Evolutionary conservation across 139 green algal genomes (phyloP).

Genomic region (Raphidocelis subcapitata): DNA sequence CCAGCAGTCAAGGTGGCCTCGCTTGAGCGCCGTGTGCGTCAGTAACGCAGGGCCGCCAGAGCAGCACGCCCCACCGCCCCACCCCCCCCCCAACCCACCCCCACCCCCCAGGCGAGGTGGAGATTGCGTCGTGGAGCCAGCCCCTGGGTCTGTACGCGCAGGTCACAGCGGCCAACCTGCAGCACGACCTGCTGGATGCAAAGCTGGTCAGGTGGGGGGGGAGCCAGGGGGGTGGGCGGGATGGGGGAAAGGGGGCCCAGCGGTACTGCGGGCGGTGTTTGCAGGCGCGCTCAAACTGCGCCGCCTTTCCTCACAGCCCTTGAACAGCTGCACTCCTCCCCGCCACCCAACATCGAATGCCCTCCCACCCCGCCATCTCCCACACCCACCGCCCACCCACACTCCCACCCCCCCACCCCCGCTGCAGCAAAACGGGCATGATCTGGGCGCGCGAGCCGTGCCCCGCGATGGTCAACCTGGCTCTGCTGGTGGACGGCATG

Average conservation of each 20-base stretch:
- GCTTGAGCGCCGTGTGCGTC: no score
- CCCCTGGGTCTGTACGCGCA: constrained; percentile 28
- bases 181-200: constrained; percentile 56
- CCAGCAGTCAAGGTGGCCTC: no score
- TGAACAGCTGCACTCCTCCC: no score
- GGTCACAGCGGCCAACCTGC: constrained; percentile 49
- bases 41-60: no score
- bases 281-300: no score
- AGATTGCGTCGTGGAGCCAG: constrained; percentile 5
- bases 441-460: constrained; percentile 14
- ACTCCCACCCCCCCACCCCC: neutral
- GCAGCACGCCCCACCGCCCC: no score
- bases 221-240: neutral
- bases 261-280: no score
- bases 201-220: constrained; percentile 28
- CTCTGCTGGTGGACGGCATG: constrained; percentile 18
- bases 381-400: neutral
- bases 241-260: neutral
- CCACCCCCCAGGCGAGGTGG: neutral
- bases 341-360: no score
- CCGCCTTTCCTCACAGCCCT: no score
- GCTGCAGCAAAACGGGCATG: neutral
- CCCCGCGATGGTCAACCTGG: neutral
- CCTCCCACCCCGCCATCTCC: no score
- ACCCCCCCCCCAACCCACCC: no score